Percentiles rank a stretch among this genome's conserved stretches.
Conservation (phyloP, 495 filamentous ascomycete genomes). For the Neurospora discreta region DNA sequence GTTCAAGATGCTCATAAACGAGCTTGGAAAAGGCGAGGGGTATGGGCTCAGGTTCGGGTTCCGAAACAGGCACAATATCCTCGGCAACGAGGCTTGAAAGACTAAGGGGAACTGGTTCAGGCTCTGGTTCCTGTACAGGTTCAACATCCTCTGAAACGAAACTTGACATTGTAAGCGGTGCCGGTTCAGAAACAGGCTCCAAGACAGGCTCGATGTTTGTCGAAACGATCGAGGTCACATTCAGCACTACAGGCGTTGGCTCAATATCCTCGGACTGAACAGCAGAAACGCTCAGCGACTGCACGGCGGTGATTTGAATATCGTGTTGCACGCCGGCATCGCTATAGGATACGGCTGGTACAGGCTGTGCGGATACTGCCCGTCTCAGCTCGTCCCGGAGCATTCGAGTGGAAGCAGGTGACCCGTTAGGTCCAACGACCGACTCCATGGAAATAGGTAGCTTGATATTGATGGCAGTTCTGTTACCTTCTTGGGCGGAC, state of each 20-base stretch:
- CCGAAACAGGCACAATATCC: constrained; percentile 7
- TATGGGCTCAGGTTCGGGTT: constrained; percentile 4
- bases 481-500: background rate
- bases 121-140: constrained; percentile 13
- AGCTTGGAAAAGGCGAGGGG: constrained; percentile 9
- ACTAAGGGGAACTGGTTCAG: constrained; percentile 9
- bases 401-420: constrained; percentile 18
- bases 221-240: constrained; percentile 11
- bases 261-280: constrained; percentile 21
- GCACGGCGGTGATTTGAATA: constrained; percentile 19
- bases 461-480: background rate
- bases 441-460: constrained; percentile 31
- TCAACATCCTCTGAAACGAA: constrained; percentile 19
- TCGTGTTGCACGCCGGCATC: constrained; percentile 29
- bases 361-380: constrained; percentile 12
- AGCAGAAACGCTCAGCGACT: constrained; percentile 15
- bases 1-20: constrained; percentile 8
- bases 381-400: constrained; percentile 17
- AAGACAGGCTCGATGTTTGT: constrained; percentile 14
- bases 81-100: background rate
- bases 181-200: constrained; percentile 9
- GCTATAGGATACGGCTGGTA: constrained; percentile 25
- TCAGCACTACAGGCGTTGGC: constrained; percentile 2
- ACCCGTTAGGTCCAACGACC: constrained; percentile 17
- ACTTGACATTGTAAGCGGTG: constrained; percentile 12